Evolutionary conservation across 1,139 yeast species (phyloP).

Genomic region (Petasospora rhodanensis): DNA sequence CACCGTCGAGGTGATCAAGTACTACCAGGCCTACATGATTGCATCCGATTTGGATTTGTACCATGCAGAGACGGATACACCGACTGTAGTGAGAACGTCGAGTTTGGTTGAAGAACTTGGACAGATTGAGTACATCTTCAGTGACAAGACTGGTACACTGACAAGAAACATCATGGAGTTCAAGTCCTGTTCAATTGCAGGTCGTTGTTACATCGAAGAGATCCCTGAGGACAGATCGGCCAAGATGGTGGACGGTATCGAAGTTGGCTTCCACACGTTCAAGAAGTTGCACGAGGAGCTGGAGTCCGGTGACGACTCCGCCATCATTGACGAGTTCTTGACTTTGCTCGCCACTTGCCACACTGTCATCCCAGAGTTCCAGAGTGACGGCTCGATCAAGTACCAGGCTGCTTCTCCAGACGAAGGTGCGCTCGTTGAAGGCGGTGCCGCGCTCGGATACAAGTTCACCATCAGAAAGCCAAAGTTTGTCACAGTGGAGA

Average conservation of each 20-base stretch:
- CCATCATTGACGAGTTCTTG: slow-evolving; percentile 75
- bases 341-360: slow-evolving; percentile 89
- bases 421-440: slow-evolving; percentile 97
- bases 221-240: slow-evolving; percentile 89
- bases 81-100: slow-evolving; percentile 92
- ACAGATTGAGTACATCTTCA: slow-evolving; percentile 90
- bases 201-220: slow-evolving; percentile 79
- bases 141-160: slow-evolving; percentile 95
- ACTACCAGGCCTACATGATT: slow-evolving; percentile 90
- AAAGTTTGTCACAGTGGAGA: slow-evolving; percentile 65
- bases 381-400: slow-evolving; percentile 58
- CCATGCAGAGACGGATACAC: slow-evolving; percentile 81
- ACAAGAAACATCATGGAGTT: slow-evolving; percentile 96
- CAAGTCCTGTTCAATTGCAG: slow-evolving; percentile 91
- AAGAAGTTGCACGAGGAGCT: slow-evolving; percentile 56
- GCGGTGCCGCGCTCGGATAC: slow-evolving; percentile 88
- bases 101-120: slow-evolving; percentile 95
- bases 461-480: slow-evolving; percentile 84
- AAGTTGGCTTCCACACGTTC: slow-evolving; percentile 75
- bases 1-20: slow-evolving; percentile 92
- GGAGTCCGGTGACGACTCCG: slow-evolving; percentile 45
- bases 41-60: slow-evolving; percentile 94
- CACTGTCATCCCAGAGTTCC: slow-evolving; percentile 91
- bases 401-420: slow-evolving; percentile 99
- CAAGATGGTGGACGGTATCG: slow-evolving; percentile 70